Conservation (phyloP, 2,329 filamentous ascomycete genomes). For the Alternaria burnsii region DNA sequence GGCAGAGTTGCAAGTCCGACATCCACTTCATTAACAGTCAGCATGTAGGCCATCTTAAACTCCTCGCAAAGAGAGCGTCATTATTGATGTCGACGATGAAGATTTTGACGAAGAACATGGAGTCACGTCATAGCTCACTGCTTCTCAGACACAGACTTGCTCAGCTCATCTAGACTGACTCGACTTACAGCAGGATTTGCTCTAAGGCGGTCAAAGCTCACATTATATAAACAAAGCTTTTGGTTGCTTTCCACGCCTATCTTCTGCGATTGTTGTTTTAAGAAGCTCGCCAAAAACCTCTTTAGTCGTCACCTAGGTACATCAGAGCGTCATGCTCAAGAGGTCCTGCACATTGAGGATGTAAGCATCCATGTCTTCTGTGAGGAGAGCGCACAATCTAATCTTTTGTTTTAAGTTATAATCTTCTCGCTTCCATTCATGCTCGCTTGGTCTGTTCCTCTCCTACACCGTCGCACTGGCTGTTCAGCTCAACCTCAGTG, state of each 20-base stretch:
- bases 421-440: not conserved
- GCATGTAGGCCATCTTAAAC: not conserved
- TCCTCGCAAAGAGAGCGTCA: not conserved
- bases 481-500: constrained; percentile 5
- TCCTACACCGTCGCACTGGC: not conserved
- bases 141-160: not conserved
- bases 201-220: not conserved
- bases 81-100: not conserved
- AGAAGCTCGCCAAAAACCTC: not conserved
- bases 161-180: not conserved
- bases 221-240: not conserved
- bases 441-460: not conserved
- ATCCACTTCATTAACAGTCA: not conserved
- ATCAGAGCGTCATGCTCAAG: not conserved
- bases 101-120: not conserved
- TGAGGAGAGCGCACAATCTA: not conserved
- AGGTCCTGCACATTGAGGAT: not conserved
- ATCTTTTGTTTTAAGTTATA: too few species aligned
- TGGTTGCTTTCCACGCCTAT: too few species aligned
- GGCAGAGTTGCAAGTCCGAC: too few species aligned
- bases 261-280: not conserved
- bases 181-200: not conserved
- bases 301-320: too few species aligned
- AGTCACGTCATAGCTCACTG: not conserved
- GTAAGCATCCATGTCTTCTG: not conserved